Base-by-base conservation (phyloP, 208 protist species). In the Angomonas deanei region DNA sequence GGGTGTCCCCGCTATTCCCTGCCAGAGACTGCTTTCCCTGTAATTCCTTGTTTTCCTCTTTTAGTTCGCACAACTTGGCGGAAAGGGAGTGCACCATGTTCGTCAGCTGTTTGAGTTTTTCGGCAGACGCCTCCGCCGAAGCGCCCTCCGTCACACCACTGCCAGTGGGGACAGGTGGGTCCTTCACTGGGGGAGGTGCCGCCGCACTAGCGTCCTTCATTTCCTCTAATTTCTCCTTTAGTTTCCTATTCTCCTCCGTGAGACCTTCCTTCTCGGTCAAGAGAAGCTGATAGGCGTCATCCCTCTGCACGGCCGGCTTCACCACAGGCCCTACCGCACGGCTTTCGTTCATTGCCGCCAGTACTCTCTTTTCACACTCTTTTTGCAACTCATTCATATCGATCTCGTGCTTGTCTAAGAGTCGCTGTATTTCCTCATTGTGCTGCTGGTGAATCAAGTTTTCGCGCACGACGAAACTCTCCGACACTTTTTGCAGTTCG, bases 341-440 rank as follows among this genome's bases (percentile, higher is more conserved):
- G 42, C 34, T 13, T 34, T 36, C 49, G 13, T 62, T 67, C n/a
- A 76, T 48, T 24, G 68, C 74, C 26, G 57, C 27, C 23, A 59
- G 47, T 3, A 80, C 46, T 0, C 49, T 38, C 30, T 81, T 67
- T 26, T 83, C 62, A 31, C 63, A 69, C 30, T 91, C 81, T 0
- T 61, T 65, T 32, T 75, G 74, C 28, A 86, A 15, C 49, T 73
- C 70, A 0, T 66, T 55, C 33, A 92, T 15, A 19, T 87, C 82
- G 5, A 64, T 52, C 66, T 90, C 85, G 27, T 91, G 75, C 11
- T 46, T 36, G 3, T 71, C 66, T 8, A 72, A 57, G 26, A 91
- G 73, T 0, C 76, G 65, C 57, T 89, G 71, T 15, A 92, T 61
- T 54, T 92, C 88, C 30, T 86, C 78, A 28, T 68, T 69, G 69